Conservation (phyloP, 257 asterid species). For the Nicotiana obtusifolia region DNA sequence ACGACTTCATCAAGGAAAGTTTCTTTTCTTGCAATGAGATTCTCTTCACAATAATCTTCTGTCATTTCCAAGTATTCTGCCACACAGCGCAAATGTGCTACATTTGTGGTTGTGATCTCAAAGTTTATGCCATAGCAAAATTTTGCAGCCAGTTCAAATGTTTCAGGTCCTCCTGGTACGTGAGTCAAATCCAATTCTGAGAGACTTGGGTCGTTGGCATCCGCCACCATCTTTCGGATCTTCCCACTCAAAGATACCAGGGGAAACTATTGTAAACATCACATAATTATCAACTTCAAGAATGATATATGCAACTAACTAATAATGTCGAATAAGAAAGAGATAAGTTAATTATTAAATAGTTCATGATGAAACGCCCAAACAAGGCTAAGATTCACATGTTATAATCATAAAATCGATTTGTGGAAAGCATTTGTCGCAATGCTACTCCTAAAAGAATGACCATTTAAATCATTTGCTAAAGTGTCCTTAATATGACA, state of each 20-base stretch:
- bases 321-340: neutral
- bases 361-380: neutral
- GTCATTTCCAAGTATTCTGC: slow-evolving; percentile 64
- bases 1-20: slow-evolving; percentile 48
- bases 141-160: slow-evolving; percentile 64
- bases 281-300: neutral
- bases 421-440: neutral
- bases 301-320: neutral
- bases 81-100: slow-evolving; percentile 54
- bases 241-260: slow-evolving; percentile 62
- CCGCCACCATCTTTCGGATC: slow-evolving; percentile 52
- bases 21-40: slow-evolving; percentile 47
- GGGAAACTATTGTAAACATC: slow-evolving; percentile 45
- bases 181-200: slow-evolving; percentile 41
- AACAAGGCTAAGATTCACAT: neutral
- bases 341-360: neutral
- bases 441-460: neutral
- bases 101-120: slow-evolving; percentile 53
- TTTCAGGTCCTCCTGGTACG: slow-evolving; percentile 59
- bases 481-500: neutral
- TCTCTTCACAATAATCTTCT: slow-evolving; percentile 45
- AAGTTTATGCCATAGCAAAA: slow-evolving; percentile 68
- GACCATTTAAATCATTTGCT: neutral
- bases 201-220: slow-evolving; percentile 37
- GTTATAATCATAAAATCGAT: neutral